phyloP scores from a whole-genome alignment of 2,329 filamentous ascomycete species.

The Cercospora sp. region DNA sequence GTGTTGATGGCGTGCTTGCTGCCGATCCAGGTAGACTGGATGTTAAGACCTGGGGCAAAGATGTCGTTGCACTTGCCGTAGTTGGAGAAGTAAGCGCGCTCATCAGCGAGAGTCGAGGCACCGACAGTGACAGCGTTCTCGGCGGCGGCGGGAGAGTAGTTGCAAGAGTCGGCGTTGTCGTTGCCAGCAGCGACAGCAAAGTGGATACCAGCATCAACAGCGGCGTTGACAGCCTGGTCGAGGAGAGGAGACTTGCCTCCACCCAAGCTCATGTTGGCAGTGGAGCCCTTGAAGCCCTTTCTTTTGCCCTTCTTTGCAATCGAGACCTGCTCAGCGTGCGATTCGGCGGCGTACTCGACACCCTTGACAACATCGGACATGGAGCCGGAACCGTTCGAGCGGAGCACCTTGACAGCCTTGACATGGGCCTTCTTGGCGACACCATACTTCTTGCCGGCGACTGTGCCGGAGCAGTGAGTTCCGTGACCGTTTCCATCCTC shows the following conservation, averaged over 20 bases:
- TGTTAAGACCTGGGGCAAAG: constrained; percentile 88
- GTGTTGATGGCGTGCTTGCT: constrained; percentile 96
- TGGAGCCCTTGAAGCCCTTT: constrained; percentile 97
- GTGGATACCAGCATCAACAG: constrained; percentile 87
- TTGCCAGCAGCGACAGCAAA: constrained; percentile 98
- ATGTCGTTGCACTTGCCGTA: constrained; percentile 99
- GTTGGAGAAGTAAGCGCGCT: constrained; percentile 99
- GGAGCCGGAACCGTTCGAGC: constrained; percentile 93
- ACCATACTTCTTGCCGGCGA: constrained; percentile 98
- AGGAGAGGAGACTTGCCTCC: constrained; percentile 94
- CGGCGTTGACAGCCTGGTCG: constrained; percentile 89
- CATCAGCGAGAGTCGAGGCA: constrained; percentile 87
- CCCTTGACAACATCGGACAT: constrained; percentile 99
- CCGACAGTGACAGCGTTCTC: constrained; percentile 92
- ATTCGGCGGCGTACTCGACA: constrained; percentile 87
- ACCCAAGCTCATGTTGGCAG: constrained; percentile 98
- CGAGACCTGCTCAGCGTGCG: constrained; percentile 74
- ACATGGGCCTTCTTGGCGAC: constrained; percentile 98
- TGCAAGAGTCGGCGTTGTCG: constrained; percentile 96
- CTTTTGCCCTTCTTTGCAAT: constrained; percentile 81
- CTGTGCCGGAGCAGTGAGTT: constrained; percentile 97
- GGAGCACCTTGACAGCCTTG: constrained; percentile 96
- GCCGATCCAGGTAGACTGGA: constrained; percentile 97
- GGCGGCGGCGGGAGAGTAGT: constrained; percentile 95
- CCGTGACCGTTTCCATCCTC: constrained; percentile 96